A percentile compares a stretch with the other conserved stretches of the same genome.
Conservation (phyloP, 2,329 filamentous ascomycete genomes). For the Calcarisporium arbuscula region DNA sequence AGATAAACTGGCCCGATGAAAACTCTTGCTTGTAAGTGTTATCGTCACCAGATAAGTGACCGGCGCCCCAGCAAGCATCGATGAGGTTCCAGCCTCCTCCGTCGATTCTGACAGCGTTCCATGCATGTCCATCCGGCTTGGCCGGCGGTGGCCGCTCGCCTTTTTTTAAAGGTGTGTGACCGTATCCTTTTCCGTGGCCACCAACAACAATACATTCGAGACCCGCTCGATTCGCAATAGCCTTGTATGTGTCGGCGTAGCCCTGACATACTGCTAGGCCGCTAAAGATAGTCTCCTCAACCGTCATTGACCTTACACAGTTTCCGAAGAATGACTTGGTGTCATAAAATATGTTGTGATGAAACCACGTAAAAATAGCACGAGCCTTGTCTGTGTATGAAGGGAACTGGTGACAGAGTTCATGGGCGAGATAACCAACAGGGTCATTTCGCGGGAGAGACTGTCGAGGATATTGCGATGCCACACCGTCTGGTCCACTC, state of each 20-base stretch:
- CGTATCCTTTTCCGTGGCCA: slow-evolving; percentile 84
- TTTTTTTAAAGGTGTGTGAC: slow-evolving; percentile 55
- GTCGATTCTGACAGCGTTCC: slow-evolving; percentile 90
- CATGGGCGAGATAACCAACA: slow-evolving; percentile 67
- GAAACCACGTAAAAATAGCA: slow-evolving; percentile 89
- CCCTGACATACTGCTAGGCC: slow-evolving; percentile 89
- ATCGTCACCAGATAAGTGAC: slow-evolving; percentile 48
- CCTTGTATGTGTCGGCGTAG: slow-evolving; percentile 76
- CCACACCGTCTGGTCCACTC: slow-evolving; percentile 71
- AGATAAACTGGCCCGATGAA: slow-evolving; percentile 52
- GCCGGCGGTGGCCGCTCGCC: slow-evolving; percentile 61
- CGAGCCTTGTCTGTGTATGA: slow-evolving; percentile 87
- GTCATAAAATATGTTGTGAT: slow-evolving; percentile 89
- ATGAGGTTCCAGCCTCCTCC: slow-evolving; percentile 84
- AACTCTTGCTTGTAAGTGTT: slow-evolving; percentile 63
- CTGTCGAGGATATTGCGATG: slow-evolving; percentile 66
- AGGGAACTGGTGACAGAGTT: slow-evolving; percentile 71
- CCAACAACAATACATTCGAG: slow-evolving; percentile 68
- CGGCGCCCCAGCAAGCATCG: slow-evolving; percentile 91
- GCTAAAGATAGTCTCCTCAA: slow-evolving; percentile 64
- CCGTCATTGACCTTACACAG: slow-evolving; percentile 58
- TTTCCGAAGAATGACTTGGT: slow-evolving; percentile 70
- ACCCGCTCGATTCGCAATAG: slow-evolving; percentile 71
- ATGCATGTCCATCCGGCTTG: slow-evolving; percentile 66
- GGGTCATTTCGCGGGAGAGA: slow-evolving; percentile 61